A percentile compares a stretch with the other conserved stretches of the same genome.
Conservation (phyloP, 257 asterid genomes). For the Nicotiana tomentosiformis region DNA sequence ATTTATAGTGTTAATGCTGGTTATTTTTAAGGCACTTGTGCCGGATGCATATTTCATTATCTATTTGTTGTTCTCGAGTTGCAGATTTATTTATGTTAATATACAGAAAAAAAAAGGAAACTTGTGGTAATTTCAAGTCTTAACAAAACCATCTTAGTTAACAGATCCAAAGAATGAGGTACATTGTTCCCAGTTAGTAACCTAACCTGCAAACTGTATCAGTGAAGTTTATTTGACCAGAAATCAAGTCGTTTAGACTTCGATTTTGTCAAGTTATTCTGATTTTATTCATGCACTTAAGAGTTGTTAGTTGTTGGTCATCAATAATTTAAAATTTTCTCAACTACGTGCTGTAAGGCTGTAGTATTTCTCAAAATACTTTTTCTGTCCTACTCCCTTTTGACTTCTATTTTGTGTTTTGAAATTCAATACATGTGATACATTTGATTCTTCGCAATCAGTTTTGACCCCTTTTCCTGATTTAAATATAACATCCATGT, state of each 20-base stretch:
- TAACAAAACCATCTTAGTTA: neutral
- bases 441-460: neutral
- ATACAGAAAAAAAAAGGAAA: neutral
- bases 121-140: neutral
- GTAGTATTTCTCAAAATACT: too few relatives aligned
- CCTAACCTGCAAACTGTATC: neutral
- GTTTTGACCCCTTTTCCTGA: neutral
- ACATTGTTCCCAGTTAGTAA: neutral
- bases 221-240: too few relatives aligned
- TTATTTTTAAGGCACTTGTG: neutral
- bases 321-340: neutral
- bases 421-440: neutral
- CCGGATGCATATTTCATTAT: neutral
- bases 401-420: neutral
- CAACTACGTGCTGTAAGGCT: neutral
- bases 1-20: neutral
- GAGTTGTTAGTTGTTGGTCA: neutral
- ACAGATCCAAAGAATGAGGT: neutral
- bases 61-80: neutral
- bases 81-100: too few relatives aligned
- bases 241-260: neutral
- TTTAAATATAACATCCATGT: neutral
- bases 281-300: neutral
- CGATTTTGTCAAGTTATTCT: neutral
- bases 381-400: neutral